phyloP scores from a whole-genome alignment of 768 basidiomycete species.

The Clavaria fumosa region DNA sequence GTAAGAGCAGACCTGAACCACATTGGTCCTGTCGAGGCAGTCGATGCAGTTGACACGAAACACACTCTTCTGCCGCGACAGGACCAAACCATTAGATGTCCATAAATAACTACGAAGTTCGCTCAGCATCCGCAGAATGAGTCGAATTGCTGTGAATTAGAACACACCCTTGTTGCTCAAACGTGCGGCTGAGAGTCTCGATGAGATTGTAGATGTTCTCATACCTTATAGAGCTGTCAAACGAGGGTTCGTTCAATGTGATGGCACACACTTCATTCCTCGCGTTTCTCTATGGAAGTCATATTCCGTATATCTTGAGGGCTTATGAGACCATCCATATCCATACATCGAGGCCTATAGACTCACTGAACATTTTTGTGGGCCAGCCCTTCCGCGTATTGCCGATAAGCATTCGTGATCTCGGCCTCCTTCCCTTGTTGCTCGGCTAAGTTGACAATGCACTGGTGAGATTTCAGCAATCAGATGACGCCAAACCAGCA shows the following conservation, averaged over 20 bases:
- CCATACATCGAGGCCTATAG: not conserved
- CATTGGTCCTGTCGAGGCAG: constrained; percentile 89
- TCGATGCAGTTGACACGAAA: constrained; percentile 94
- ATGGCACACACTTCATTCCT: constrained; percentile 67
- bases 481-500: not conserved
- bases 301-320: constrained; percentile 59
- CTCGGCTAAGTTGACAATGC: constrained; percentile 82
- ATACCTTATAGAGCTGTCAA: constrained; percentile 33
- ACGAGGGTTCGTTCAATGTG: not conserved
- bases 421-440: constrained; percentile 75
- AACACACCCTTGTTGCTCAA: constrained; percentile 77
- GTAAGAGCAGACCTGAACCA: constrained; percentile 50
- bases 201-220: constrained; percentile 81
- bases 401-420: constrained; percentile 65
- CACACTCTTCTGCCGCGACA: constrained; percentile 73
- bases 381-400: constrained; percentile 43
- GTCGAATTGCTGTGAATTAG: no score
- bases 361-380: constrained; percentile 43
- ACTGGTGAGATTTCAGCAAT: constrained; percentile 26
- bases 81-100: constrained; percentile 51
- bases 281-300: constrained; percentile 90
- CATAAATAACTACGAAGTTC: constrained; percentile 50
- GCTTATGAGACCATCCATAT: constrained; percentile 4
- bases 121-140: constrained; percentile 3
- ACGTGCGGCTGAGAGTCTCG: constrained; percentile 49